Evolutionary conservation across 2,329 filamentous ascomycete genomes (phyloP).

Genomic region (Drechslerella coelobrocha): DNA sequence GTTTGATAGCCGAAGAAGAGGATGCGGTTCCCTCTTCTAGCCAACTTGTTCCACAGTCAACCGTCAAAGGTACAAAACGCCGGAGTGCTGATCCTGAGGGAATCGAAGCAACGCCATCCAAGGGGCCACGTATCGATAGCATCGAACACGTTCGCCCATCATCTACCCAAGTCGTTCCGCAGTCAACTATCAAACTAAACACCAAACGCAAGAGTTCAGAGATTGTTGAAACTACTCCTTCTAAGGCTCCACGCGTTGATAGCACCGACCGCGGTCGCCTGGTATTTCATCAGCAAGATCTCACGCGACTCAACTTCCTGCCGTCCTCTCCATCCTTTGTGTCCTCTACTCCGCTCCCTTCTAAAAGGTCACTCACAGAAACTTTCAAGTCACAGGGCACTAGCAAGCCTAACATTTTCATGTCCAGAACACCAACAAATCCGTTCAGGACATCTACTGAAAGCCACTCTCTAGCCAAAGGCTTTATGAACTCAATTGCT

Average conservation of each 20-base stretch:
- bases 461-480: constrained; percentile 14
- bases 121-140: constrained; percentile 27
- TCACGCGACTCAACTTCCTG: constrained; percentile 17
- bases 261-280: constrained; percentile 12
- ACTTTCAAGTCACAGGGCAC: constrained; percentile 8
- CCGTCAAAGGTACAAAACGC: constrained; percentile 29
- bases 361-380: constrained; percentile 24
- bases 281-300: constrained; percentile 24
- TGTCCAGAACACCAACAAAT: constrained; percentile 22
- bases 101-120: constrained; percentile 38
- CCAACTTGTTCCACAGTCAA: constrained; percentile 50
- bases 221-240: constrained; percentile 32
- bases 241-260: constrained; percentile 30
- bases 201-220: constrained; percentile 23
- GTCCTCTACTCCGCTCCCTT: constrained; percentile 20
- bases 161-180: constrained; percentile 47
- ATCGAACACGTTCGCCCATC: constrained; percentile 17
- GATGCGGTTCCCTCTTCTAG: constrained; percentile 33
- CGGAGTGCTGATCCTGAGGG: constrained; percentile 16
- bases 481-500: constrained; percentile 45
- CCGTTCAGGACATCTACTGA: constrained; percentile 36
- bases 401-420: constrained; percentile 24
- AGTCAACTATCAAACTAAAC: constrained; percentile 46
- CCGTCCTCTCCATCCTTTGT: constrained; percentile 31
- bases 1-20: constrained; percentile 37